A percentile compares a stretch with the other conserved stretches of the same genome.
These are phyloP conservation scores for Talaromyces sp. DNA, from an alignment of 2,329 filamentous ascomycete species.

Conservation along the genomic window DNA sequence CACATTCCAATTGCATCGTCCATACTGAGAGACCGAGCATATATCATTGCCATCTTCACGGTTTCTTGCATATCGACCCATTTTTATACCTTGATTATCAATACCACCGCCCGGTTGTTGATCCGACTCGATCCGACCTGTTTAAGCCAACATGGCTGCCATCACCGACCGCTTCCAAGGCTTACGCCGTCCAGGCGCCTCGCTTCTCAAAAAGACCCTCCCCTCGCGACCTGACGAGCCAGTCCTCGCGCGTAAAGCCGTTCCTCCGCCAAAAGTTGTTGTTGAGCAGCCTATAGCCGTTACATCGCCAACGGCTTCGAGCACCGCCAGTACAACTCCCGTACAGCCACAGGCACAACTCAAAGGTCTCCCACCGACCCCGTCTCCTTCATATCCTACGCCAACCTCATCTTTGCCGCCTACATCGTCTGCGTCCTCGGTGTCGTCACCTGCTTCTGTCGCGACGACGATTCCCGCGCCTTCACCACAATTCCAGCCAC, in stretches of 20 bases:
- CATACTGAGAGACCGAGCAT: too few species aligned
- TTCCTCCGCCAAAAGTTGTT: conserved; percentile 1
- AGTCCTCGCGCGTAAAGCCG: conserved; percentile 14
- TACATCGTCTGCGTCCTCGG: background rate
- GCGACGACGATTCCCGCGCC: background rate
- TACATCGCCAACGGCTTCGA: background rate
- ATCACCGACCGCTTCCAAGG: conserved; percentile 18
- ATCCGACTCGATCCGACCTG: too few species aligned
- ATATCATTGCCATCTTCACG: background rate
- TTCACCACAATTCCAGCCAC: conserved; percentile 1
- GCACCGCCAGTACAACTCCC: background rate
- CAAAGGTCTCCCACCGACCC: conserved; percentile 8
- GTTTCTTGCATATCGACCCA: background rate
- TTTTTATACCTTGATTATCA: background rate
- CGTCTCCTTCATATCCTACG: background rate
- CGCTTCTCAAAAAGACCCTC: conserved; percentile 15
- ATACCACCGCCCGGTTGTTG: background rate
- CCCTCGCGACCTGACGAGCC: conserved; percentile 16
- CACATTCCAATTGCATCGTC: conserved; percentile 5
- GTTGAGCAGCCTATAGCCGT: background rate
- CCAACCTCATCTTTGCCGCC: background rate
- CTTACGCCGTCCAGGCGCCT: conserved; percentile 18
- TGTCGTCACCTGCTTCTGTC: background rate
- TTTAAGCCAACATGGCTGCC: conserved; percentile 10
- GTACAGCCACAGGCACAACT: background rate